These are phyloP conservation scores for Colletotrichum godetiae DNA, from an alignment of 2,329 filamentous ascomycete genomes.

Conservation along the genomic window DNA sequence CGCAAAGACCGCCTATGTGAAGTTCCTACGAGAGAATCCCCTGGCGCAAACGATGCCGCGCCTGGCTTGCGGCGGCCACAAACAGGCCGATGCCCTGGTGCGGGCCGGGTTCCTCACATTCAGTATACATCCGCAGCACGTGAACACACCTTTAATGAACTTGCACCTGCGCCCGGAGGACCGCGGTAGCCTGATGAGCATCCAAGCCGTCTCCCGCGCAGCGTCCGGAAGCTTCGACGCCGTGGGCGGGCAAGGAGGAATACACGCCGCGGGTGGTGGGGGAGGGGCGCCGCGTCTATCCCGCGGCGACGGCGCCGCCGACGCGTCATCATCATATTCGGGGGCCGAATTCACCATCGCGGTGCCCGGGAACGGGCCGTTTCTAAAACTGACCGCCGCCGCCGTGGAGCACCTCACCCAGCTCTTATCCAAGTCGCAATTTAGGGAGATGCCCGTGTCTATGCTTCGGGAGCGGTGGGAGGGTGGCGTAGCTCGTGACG, in stretches of 20 bases:
- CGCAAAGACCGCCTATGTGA: constrained; percentile 62
- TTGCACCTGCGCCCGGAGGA: constrained; percentile 63
- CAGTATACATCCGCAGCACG: constrained; percentile 36
- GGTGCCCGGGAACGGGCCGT: constrained; percentile 74
- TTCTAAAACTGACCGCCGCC: constrained; percentile 72
- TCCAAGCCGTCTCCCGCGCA: constrained; percentile 72
- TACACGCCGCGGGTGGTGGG: constrained; percentile 72
- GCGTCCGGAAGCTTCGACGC: constrained; percentile 76
- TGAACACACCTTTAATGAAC: constrained; percentile 45
- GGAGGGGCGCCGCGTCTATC: constrained; percentile 50
- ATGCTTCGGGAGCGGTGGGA: constrained; percentile 77
- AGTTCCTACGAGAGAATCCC: constrained; percentile 63
- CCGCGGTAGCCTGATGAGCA: constrained; percentile 66
- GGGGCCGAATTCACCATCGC: constrained; percentile 65
- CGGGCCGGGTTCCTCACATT: constrained; percentile 75
- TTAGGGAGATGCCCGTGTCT: constrained; percentile 71
- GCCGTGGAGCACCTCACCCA: constrained; percentile 71
- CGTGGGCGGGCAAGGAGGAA: constrained; percentile 74
- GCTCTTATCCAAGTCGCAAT: constrained; percentile 68
- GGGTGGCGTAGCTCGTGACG: constrained; percentile 66
- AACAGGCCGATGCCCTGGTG: constrained; percentile 69
- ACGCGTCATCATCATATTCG: constrained; percentile 30
- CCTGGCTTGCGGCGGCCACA: constrained; percentile 7
- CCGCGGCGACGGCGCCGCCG: constrained; percentile 27
- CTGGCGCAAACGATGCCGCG: constrained; percentile 48